Evolutionary conservation across 2,329 filamentous ascomycete species (phyloP), one percentile per base, ranked within the genome.

Genomic region (Verticillium isaacii): DNA sequence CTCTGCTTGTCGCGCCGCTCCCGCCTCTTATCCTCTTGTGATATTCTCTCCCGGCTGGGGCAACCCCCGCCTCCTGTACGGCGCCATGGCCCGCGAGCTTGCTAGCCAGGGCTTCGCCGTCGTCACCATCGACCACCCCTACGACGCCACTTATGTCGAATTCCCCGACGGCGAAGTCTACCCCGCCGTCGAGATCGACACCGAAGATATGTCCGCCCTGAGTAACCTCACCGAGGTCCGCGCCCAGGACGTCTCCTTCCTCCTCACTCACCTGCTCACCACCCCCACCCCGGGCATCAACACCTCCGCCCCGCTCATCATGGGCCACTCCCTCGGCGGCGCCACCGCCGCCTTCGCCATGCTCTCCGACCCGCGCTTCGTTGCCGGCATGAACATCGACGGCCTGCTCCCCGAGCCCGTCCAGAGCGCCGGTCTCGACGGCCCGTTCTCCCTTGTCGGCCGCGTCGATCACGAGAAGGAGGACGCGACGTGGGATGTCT

Each of bases 51-150:
- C 81, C 1, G 82, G 79, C 3, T 71, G 76, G 34, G 77, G 76
- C 3, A 75, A 74, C 5, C 76, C 77, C 0, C 72, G 81, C 1
- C 67, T 79, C 1, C 56, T 81, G 1, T 80, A 84, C 65, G 74
- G 70, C 4, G 75, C 73, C 5, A 73, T 79, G 62, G 78, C 80
- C 1, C 74, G 75, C 2, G 75, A 78, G 3, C 70, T 85, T 3
- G 78, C 80, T 0, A 79, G 77, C 17, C 71, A 76, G 6, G 81
- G 81, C 0, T 79, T 76, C 57, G 71, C 76, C 0, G 78, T 85
- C 2, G 69, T 82, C 14, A 70, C 80, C 0, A 69, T 85, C 29
- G 82, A 85, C 61, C 82, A 84, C 58, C 75, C 81, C 0, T 77
- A 79, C 57, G 81, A 84, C 57, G 72, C 77, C 0, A 61, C 68